These are phyloP conservation scores for Antarctomyces pellizariae DNA, from an alignment of 495 filamentous ascomycete species.

Conservation along the genomic window DNA sequence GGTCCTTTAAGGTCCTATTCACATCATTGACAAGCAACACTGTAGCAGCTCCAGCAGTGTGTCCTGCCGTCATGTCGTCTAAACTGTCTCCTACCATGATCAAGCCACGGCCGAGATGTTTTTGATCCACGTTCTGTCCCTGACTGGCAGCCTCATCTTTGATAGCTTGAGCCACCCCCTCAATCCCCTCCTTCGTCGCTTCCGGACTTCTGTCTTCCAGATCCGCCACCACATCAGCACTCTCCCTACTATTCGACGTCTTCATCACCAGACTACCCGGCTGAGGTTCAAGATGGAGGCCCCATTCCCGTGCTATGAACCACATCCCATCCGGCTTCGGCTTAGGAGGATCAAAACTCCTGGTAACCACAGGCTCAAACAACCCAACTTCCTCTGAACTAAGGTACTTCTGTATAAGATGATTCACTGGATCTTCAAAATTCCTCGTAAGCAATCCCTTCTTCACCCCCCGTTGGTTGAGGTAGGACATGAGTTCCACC, in stretches of 20 bases:
- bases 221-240: no score
- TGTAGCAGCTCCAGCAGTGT: slow-evolving; percentile 66
- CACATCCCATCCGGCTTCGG: slow-evolving; percentile 72
- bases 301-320: slow-evolving; percentile 62
- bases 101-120: slow-evolving; percentile 9
- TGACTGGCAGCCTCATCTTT: no score
- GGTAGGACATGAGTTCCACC: slow-evolving; percentile 48
- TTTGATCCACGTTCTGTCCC: no score
- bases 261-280: slow-evolving; percentile 24
- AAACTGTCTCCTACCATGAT: slow-evolving; percentile 42
- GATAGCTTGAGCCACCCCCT: no score
- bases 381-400: slow-evolving; percentile 23
- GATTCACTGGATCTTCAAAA: slow-evolving; percentile 44
- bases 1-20: slow-evolving; percentile 46
- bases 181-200: no score
- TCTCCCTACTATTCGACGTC: no score
- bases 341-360: slow-evolving; percentile 68
- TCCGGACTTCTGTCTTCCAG: no score
- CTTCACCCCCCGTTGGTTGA: slow-evolving; percentile 36
- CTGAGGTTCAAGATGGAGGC: slow-evolving; percentile 29
- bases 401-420: slow-evolving; percentile 57
- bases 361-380: slow-evolving; percentile 68
- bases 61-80: slow-evolving; percentile 83
- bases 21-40: slow-evolving; percentile 66
- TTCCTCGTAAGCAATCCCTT: slow-evolving; percentile 89